Evolutionary conservation across 345 rosid genomes (phyloP).

Genomic region (Aethionema arabicum): DNA sequence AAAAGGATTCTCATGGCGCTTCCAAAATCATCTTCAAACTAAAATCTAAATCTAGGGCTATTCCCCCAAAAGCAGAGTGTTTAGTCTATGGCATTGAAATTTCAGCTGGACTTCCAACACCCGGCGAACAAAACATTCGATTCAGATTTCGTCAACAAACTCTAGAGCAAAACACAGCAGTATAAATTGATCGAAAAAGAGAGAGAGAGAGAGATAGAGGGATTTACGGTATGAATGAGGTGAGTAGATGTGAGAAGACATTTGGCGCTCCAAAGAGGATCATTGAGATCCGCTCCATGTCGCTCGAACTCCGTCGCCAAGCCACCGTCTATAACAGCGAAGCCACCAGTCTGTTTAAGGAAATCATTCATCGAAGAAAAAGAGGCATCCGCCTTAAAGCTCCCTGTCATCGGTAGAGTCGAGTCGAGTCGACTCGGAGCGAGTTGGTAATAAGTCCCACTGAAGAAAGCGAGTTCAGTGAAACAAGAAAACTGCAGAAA

Average conservation of each 20-base stretch:
- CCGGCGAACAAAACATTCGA: constrained; percentile 16
- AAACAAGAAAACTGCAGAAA: constrained; percentile 1
- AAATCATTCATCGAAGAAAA: constrained; percentile 46
- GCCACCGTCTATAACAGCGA: constrained; percentile 68
- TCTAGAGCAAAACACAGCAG: too few species aligned
- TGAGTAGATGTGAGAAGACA: constrained; percentile 71
- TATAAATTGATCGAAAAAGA: neutral
- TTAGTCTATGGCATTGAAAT: neutral
- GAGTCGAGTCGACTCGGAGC: constrained; percentile 8
- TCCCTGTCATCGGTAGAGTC: constrained; percentile 31
- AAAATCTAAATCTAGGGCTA: constrained; percentile 13
- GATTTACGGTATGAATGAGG: constrained; percentile 50
- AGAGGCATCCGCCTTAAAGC: constrained; percentile 15
- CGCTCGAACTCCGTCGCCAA: constrained; percentile 85
- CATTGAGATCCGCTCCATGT: constrained; percentile 76
- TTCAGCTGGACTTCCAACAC: constrained; percentile 1
- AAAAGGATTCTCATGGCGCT: constrained; percentile 3
- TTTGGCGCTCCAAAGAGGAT: constrained; percentile 87
- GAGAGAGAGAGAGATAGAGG: constrained; percentile 2
- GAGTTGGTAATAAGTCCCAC: constrained; percentile 2
- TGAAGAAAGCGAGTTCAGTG: constrained; percentile 2
- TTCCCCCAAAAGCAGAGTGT: neutral
- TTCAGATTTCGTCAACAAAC: constrained; percentile 16
- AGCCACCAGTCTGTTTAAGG: constrained; percentile 54
- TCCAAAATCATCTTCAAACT: neutral